Evolutionary conservation across 2,329 filamentous ascomycete genomes (phyloP).

Genomic region (Sphaerostilbella broomeana): DNA sequence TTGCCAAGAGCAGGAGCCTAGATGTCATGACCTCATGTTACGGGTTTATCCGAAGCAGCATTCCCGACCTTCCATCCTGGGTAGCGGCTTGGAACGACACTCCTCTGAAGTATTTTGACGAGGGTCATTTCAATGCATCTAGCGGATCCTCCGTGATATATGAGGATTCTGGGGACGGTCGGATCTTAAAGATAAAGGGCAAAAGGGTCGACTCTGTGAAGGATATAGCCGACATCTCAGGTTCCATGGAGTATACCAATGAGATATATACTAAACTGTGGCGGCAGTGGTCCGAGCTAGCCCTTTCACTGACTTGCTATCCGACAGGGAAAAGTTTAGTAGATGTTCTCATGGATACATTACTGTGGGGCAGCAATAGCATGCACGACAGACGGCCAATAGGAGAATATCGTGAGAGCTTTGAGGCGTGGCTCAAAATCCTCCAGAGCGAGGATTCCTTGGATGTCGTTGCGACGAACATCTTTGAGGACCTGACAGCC

Average conservation of each 20-base stretch:
- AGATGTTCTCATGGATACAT: neutral
- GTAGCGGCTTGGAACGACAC: conserved; percentile 7
- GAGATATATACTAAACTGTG: conserved; percentile 3
- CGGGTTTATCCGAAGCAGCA: neutral
- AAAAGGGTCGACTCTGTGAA: neutral
- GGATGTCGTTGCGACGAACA: neutral
- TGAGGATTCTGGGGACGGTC: neutral
- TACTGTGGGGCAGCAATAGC: neutral
- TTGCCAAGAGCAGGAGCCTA: neutral
- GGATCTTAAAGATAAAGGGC: conserved; percentile 4
- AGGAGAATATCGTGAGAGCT: conserved; percentile 1
- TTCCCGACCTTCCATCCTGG: conserved; percentile 1
- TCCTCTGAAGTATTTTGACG: conserved; percentile 6
- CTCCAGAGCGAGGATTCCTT: neutral
- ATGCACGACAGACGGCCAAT: neutral
- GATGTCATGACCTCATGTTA: conserved; percentile 6
- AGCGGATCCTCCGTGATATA: neutral
- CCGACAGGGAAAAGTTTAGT: neutral
- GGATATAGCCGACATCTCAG: neutral
- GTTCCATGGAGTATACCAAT: conserved; percentile 1
- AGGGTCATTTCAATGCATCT: neutral
- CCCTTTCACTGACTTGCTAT: neutral
- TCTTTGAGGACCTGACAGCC: neutral
- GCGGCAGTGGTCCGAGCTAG: conserved; percentile 5
- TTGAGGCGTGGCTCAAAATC: neutral